Conservation (phyloP, 2,329 filamentous ascomycete genomes). For the Trichophyton simii region DNA sequence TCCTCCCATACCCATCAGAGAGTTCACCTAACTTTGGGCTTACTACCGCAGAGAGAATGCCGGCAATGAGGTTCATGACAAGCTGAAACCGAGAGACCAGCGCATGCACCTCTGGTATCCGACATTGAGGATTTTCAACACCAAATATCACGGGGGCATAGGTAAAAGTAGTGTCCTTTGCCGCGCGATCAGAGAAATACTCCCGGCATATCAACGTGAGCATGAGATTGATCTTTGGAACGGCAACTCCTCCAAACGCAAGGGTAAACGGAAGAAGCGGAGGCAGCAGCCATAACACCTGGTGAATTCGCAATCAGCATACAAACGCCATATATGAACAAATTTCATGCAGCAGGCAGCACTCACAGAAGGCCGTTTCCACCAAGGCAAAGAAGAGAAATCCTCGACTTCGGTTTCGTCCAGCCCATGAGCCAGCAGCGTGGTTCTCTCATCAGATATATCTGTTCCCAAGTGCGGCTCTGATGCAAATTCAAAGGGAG, state of each 20-base stretch:
- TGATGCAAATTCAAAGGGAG: background rate
- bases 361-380: slow-evolving; percentile 40
- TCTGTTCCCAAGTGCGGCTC: background rate
- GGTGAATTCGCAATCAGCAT: background rate
- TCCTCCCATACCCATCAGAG: slow-evolving; percentile 78
- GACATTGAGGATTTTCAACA: slow-evolving; percentile 65
- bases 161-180: slow-evolving; percentile 46
- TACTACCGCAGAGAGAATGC: slow-evolving; percentile 64
- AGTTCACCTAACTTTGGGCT: slow-evolving; percentile 72
- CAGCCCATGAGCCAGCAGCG: slow-evolving; percentile 3
- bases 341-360: background rate
- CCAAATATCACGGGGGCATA: slow-evolving; percentile 55
- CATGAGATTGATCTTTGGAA: slow-evolving; percentile 80
- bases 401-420: background rate
- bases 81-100: slow-evolving; percentile 67
- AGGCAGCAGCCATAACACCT: slow-evolving; percentile 73
- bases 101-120: slow-evolving; percentile 63
- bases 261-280: slow-evolving; percentile 72
- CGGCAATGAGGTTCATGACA: slow-evolving; percentile 59
- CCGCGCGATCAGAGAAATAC: slow-evolving; percentile 59
- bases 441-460: slow-evolving; percentile 6
- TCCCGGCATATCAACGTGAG: slow-evolving; percentile 69
- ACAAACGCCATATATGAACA: background rate
- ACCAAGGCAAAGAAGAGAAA: slow-evolving; percentile 19
- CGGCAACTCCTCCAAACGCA: slow-evolving; percentile 72